A percentile compares a stretch with the other conserved stretches of the same genome.
Conservation (phyloP, 2,329 filamentous ascomycete species). For the Orbilia oligospora region DNA sequence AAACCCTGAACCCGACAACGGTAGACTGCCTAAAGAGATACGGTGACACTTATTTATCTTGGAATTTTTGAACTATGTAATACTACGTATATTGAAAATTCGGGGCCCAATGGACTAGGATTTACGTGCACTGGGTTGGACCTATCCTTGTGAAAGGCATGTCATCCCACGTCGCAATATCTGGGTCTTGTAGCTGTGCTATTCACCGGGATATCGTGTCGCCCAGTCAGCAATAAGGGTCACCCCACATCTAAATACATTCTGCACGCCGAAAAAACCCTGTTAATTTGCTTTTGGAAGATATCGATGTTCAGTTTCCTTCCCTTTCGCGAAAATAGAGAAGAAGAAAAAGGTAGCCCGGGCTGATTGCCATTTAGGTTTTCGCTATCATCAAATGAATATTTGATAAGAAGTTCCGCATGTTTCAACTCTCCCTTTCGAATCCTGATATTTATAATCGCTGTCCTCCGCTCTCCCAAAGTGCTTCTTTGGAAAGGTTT, state of each 20-base stretch:
- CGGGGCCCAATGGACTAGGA: conserved; percentile 2
- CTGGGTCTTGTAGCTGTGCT: background rate
- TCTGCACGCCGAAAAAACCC: conserved; percentile 31
- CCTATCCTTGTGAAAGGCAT: conserved; percentile 27
- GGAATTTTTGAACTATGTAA: background rate
- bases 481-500: background rate
- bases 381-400: conserved; percentile 31
- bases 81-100: background rate
- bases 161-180: conserved; percentile 43
- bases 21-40: background rate
- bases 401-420: conserved; percentile 47
- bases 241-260: conserved; percentile 41
- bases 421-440: conserved; percentile 7
- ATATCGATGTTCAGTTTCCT: conserved; percentile 16
- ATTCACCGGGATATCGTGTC: conserved; percentile 44
- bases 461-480: conserved; percentile 26
- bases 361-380: background rate
- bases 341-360: background rate
- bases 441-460: conserved; percentile 41
- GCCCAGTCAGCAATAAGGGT: conserved; percentile 3
- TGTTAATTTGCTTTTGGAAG: conserved; percentile 51
- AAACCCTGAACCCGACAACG: background rate
- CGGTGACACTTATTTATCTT: background rate
- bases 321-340: background rate
- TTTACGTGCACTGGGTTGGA: conserved; percentile 8